Base-by-base conservation (phyloP, 441 rosid species). In the Monsonia emarginata region DNA sequence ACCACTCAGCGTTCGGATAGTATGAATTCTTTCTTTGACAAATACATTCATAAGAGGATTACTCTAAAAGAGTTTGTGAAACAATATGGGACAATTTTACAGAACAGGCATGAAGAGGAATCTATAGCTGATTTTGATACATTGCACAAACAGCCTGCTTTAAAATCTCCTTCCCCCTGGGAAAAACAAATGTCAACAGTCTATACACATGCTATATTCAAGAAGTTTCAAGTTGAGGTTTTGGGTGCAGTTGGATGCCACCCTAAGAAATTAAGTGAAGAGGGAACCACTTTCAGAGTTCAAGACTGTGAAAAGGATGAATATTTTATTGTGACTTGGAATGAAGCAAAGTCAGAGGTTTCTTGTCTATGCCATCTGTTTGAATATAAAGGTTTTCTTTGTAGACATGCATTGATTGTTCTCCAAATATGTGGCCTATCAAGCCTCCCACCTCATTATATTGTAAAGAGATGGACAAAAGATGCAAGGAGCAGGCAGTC, bases 371-470 rank as follows among this genome's bases (percentile, higher is more conserved):
- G 95, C 65, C 84, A 73, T 66, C 78, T 73, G 61, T 86, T 84
- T 64, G 88, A 84, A 62, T 83, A 80, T 75, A 77, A 79, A 66
- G 94, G 90, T 31, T 73, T 80, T 72, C 84, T 88, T 44, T 86
- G 94, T 77, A 84, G 82, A 70, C 94, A 88, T 69, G 83, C 84
- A 1, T 75, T 88, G 65, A 81, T 88, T 63, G 86, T 84, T 64
- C 86, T 88, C 70, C 86, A 86, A 70, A 76, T 75, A 61, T 76
- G 83, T 64, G 86, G 86, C 31, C 50, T 81, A 71, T 78, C 83
- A 3, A 57, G 67, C 67, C 74, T 88, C 54, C 95, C 95, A 34
- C 66, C 75, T 67, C 80, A 13, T 65, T 84, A 82, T 79, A 75
- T 86, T 69, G 50, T 83, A 71, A 83, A 79, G 69, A 83, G 88